Evolutionary conservation across 345 rosid species (phyloP), one percentile per base, ranked within the genome.

Genomic region (Streptanthus diversifolius): DNA sequence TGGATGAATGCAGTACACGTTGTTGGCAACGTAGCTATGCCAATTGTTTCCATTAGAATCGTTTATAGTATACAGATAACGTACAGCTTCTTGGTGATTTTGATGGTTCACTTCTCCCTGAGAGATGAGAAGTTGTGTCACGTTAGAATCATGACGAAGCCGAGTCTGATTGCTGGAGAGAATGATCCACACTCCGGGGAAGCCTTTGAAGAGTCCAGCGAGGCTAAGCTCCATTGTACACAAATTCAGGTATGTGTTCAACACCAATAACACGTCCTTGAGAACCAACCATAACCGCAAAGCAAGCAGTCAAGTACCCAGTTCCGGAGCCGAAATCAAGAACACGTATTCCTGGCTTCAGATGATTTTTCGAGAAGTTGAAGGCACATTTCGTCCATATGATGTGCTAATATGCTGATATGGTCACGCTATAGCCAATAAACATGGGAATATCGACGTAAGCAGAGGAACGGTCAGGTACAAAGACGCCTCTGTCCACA

Each of bases 291-390:
- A 95, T 92, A 57, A 90, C 25, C 1, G 93, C 91, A 83, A 95
- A 90, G 85, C 98, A 95, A 48, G 98, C 99, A 1, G 98, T 92
- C 75, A 95, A 81, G 76, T 95, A 92, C 32, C 80, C 80, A 3
- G 80, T 76, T n/a, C 99, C 99, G 53, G 99, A 95, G 71, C 98
- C 99, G 62, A 95, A 88, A 82, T 95, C 99, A 77, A 92, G 85
- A 59, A 84, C 99, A 49, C 47, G 97, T 98, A 90, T 88, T 73
- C 99, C 98, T 2, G 96, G 96, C 80, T 84, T 87, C 82, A 92
- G 74, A 83, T 90, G 63, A 24, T 85, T 77, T 82, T 88, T n/a
- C 90, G 74, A 95, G 81, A 76, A 95, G 79, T 53, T 90, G 84
- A 79, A 95, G 96, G 82, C 99, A 92, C 63, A 81, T 87, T 14